Base-by-base conservation (phyloP, 805 yeast genomes). In the Candida cerambycidarum region DNA sequence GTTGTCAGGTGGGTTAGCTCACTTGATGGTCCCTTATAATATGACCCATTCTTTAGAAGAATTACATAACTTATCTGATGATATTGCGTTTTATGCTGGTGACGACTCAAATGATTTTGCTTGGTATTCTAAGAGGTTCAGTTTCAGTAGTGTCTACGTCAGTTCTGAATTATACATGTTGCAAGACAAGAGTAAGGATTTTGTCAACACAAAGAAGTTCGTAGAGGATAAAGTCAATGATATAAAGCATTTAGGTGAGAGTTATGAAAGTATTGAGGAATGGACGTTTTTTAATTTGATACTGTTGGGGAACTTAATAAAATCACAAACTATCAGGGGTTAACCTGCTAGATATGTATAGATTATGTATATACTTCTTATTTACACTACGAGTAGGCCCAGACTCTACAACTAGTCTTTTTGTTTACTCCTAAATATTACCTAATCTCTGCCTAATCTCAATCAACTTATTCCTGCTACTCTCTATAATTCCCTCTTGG, bases 91-190 rank as follows among this genome's bases (percentile, higher is more conserved):
- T 61, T 80, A 79, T 52, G 81, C 96, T 0, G 93, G 90, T 9
- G 97, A 90, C 58, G 56, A 62, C 41, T 77, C 93, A 15, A 81
- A 81, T 50, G 96, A 89, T 61, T 82, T 85, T 59, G 84, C 88
- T 3, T 92, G 99, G 99, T 92, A 92, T 62, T 71, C 95, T n/a
- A 86, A 89, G 57, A 72, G 99, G 50, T 67, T 84, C 12, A 76
- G 85, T 7, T 58, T 92, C 12, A 76, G 86, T 17, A 72, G 85
- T 1, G 75, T 85, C 2, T 88, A 86, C 60, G 85, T 85, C 2
- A 78, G 83, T 29, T 67, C 85, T 30, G 97, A 92, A 61, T 65
- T 88, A 47, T 88, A 78, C 66, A 85, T 84, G 93, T 68, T 87
- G 33, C 83, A 77, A 52, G 97, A 92, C 61, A 69, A 68, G 16